A percentile compares a stretch with the other conserved stretches of the same genome.
Conservation (phyloP, 2,329 filamentous ascomycete genomes). For the Aspergillus pseudoviridinutans region DNA sequence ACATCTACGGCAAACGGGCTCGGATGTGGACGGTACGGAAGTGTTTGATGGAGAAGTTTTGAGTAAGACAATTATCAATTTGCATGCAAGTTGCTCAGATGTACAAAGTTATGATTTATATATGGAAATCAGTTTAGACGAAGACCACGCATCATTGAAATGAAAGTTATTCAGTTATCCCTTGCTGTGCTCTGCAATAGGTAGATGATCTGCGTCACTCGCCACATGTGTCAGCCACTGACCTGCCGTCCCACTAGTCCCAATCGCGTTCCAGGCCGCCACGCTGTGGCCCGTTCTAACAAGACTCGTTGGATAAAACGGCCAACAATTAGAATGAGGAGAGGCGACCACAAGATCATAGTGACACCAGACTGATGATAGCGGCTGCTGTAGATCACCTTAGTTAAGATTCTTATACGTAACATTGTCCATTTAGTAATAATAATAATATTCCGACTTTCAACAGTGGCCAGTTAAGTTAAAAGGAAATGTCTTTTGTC, state of each 20-base stretch:
- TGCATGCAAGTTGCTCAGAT: not conserved
- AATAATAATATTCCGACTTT: no score
- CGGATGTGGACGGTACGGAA: conserved; percentile 91
- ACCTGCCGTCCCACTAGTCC: no score
- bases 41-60: conserved; percentile 80
- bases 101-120: not conserved
- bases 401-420: not conserved
- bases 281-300: not conserved
- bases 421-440: no score
- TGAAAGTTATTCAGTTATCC: not conserved
- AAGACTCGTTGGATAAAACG: not conserved
- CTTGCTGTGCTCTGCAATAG: not conserved
- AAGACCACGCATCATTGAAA: not conserved
- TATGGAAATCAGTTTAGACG: not conserved
- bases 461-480: not conserved
- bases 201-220: not conserved
- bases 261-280: no score
- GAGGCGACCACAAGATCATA: no score
- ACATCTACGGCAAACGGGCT: conserved; percentile 84
- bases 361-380: no score
- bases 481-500: no score
- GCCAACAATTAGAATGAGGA: not conserved
- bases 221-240: not conserved
- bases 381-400: not conserved
- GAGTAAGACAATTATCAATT: conserved; percentile 1